A percentile compares a stretch with the other conserved stretches of the same genome.
Conservation (phyloP, 768 basidiomycete genomes). For the Pleurotus salmoneostramineus region DNA sequence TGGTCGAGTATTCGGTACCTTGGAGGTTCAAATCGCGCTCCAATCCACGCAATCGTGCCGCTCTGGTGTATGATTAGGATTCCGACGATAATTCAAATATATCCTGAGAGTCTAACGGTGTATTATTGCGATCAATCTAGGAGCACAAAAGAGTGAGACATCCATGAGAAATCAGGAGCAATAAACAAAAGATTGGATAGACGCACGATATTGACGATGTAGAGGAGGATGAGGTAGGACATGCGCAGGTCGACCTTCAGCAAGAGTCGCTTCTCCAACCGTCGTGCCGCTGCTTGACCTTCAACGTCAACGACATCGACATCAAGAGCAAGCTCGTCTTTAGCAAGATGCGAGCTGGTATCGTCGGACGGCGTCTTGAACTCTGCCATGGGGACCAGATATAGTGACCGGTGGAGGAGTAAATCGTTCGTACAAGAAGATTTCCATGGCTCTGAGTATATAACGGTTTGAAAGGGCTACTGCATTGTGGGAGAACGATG, state of each 20-base stretch:
- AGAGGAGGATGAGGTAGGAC: constrained; percentile 14
- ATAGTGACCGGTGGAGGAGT: not conserved
- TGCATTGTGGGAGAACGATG: not conserved
- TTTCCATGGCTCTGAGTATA: not conserved
- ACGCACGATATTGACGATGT: constrained; percentile 11
- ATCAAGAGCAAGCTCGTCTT: not conserved
- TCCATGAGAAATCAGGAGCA: not conserved
- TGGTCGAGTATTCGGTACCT: constrained; percentile 1
- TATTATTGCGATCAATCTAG: constrained; percentile 59
- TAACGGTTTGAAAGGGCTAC: constrained; percentile 4
- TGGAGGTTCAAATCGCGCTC: constrained; percentile 3
- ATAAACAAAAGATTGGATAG: not conserved
- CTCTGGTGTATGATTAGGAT: not conserved
- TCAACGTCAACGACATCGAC: no score
- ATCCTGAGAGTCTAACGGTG: constrained; percentile 29
- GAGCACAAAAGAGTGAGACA: not conserved
- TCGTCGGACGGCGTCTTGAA: not conserved
- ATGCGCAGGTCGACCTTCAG: constrained; percentile 35
- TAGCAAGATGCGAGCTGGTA: not conserved
- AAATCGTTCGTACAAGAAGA: not conserved
- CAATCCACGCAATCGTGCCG: constrained; percentile 5
- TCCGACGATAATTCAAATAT: not conserved
- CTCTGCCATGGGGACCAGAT: not conserved
- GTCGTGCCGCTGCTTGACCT: not conserved
- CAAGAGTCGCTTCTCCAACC: constrained; percentile 20